phyloP scores from a whole-genome alignment of 371 early-diverging fungal species.

The Mucor velutinosus region DNA sequence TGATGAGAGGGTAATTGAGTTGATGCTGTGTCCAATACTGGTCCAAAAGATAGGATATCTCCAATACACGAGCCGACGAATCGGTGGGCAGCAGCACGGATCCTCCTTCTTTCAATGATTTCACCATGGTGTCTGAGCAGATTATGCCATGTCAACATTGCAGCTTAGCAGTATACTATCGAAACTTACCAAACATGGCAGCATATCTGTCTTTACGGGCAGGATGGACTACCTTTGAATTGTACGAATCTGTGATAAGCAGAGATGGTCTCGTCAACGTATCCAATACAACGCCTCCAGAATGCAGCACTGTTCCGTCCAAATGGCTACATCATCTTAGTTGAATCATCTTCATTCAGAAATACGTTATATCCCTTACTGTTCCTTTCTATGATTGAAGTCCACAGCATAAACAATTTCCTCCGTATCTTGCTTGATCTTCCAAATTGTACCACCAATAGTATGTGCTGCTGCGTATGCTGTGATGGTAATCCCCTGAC shows the following conservation, averaged over 20 bases:
- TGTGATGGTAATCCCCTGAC: constrained; percentile 86
- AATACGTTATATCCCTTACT: constrained; percentile 45
- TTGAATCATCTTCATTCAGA: not conserved
- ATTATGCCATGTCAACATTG: not conserved
- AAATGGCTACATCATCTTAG: constrained; percentile 66
- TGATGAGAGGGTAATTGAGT: constrained; percentile 70
- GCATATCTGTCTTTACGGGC: constrained; percentile 77
- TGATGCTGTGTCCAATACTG: constrained; percentile 79
- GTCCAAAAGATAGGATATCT: constrained; percentile 89
- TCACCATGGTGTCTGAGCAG: constrained; percentile 60
- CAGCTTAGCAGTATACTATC: not conserved
- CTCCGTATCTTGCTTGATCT: constrained; percentile 92
- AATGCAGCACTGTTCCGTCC: constrained; percentile 76
- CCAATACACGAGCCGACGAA: constrained; percentile 89
- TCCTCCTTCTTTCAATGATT: constrained; percentile 65
- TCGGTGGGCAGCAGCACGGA: constrained; percentile 93
- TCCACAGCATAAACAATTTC: constrained; percentile 96
- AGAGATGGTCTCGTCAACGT: constrained; percentile 81
- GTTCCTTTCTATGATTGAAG: constrained; percentile 95
- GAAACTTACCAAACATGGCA: constrained; percentile 64
- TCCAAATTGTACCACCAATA: constrained; percentile 98
- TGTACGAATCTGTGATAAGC: constrained; percentile 90
- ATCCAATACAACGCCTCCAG: constrained; percentile 73
- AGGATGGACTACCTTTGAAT: constrained; percentile 70
- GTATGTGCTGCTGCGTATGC: constrained; percentile 97